Conservation (phyloP, 331 rosid genomes). For the Acacia pycnantha region DNA sequence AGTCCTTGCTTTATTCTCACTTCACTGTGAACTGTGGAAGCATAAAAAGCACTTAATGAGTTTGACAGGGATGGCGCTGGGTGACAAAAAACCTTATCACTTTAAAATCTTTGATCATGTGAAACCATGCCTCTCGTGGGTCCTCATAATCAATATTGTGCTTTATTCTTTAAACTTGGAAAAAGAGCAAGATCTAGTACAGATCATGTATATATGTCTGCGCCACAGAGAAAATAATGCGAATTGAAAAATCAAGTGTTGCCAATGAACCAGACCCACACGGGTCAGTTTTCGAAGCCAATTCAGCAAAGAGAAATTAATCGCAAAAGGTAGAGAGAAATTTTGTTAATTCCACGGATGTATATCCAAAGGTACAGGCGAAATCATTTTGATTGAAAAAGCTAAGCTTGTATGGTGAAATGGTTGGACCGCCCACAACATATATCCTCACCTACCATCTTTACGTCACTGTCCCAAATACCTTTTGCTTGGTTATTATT, state of each 20-base stretch:
- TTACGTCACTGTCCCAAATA: conserved; percentile 34
- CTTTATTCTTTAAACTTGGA: conserved; percentile 31
- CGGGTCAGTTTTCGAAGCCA: conserved; percentile 48
- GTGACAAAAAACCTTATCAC: conserved; percentile 22
- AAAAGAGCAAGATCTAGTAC: not conserved
- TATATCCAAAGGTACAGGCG: conserved; percentile 35
- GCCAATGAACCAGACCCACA: conserved; percentile 45
- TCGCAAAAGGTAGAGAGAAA: conserved; percentile 35
- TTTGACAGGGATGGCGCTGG: conserved; percentile 8
- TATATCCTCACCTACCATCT: conserved; percentile 46
- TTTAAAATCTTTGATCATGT: conserved; percentile 36
- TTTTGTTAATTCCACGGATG: conserved; percentile 16
- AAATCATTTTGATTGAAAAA: conserved; percentile 35
- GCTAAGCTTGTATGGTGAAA: conserved; percentile 18
- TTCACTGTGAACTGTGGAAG: conserved; percentile 35
- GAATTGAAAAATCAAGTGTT: not conserved
- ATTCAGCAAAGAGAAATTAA: conserved; percentile 37
- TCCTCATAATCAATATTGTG: conserved; percentile 26
- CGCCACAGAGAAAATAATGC: not conserved
- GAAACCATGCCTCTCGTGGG: conserved; percentile 43
- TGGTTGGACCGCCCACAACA: conserved; percentile 41
- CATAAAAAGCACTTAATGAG: conserved; percentile 17
- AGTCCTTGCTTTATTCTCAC: conserved; percentile 49
- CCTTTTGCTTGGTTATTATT: conserved; percentile 41
- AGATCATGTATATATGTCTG: not conserved